Conservation (phyloP, 2,329 filamentous ascomycete species). For the Chaetomium sp. region DNA sequence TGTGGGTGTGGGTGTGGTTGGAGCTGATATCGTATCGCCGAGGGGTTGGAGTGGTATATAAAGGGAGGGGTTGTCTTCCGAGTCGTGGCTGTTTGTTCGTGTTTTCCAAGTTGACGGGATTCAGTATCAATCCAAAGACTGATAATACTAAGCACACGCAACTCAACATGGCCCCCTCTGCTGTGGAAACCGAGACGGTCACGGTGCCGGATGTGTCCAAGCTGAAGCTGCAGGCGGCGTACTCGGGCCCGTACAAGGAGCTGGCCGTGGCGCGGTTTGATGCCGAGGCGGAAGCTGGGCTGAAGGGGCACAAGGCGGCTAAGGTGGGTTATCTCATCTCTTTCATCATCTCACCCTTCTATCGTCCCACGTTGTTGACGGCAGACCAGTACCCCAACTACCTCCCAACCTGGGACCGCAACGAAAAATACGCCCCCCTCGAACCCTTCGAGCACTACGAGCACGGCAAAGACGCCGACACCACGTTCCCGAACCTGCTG, state of each 20-base stretch:
- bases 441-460: conserved; percentile 61
- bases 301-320: conserved; percentile 22
- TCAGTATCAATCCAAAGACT: not conserved
- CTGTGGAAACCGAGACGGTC: conserved; percentile 27
- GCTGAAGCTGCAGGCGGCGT: conserved; percentile 33
- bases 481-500: conserved; percentile 56
- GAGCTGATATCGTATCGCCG: not conserved
- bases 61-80: not conserved
- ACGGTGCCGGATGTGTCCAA: conserved; percentile 18
- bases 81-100: not conserved
- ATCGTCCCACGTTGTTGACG: not conserved
- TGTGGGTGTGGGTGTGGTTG: no score
- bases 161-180: conserved; percentile 30
- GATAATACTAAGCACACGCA: not conserved
- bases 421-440: conserved; percentile 54
- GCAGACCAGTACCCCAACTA: conserved; percentile 52
- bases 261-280: conserved; percentile 23
- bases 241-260: conserved; percentile 28
- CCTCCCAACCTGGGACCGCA: conserved; percentile 55
- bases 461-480: conserved; percentile 63
- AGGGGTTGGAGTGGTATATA: conserved; percentile 3
- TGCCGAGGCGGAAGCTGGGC: conserved; percentile 28
- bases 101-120: not conserved
- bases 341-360: not conserved
- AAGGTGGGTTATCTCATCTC: conserved; percentile 14